Percentiles rank a stretch among this genome's conserved stretches.
Conservation (phyloP, 1,284 basidiomycete genomes). For the Chalciporus sp. region DNA sequence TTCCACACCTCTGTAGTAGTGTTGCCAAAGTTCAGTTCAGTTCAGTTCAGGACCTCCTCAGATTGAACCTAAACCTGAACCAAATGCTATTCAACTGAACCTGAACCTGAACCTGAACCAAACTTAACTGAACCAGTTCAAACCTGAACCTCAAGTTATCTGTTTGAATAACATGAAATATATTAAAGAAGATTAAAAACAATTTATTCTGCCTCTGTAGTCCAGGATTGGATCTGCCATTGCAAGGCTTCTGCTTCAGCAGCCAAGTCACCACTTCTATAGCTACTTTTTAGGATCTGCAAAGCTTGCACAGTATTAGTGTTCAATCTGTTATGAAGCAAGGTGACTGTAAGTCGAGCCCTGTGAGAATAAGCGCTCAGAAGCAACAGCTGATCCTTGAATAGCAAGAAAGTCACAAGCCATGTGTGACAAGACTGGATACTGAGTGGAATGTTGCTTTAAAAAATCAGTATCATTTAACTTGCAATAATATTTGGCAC, state of each 20-base stretch:
- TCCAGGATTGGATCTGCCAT: background rate
- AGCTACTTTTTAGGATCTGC: background rate
- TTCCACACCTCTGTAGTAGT: no score
- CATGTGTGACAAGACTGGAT: background rate
- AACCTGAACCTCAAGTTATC: background rate
- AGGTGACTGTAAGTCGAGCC: background rate
- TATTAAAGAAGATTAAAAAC: background rate
- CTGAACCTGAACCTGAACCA: no score
- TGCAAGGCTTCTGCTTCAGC: background rate
- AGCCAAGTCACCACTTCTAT: background rate
- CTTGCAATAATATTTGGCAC: no score
- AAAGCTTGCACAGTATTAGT: background rate
- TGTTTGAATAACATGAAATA: background rate
- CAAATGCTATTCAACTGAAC: no score
- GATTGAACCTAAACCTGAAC: background rate
- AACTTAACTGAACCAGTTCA: no score
- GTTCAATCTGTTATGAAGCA: background rate
- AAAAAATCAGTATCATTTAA: no score
- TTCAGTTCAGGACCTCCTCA: background rate
- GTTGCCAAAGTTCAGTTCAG: conserved; percentile 1
- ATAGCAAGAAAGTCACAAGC: background rate
- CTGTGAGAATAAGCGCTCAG: background rate
- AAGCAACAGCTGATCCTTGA: background rate
- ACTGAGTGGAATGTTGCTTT: no score
- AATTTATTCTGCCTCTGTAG: background rate